Evolutionary conservation across 1,139 yeast species (phyloP), one percentile per base, ranked within the genome.

Genomic region (Diutina neorugosa): DNA sequence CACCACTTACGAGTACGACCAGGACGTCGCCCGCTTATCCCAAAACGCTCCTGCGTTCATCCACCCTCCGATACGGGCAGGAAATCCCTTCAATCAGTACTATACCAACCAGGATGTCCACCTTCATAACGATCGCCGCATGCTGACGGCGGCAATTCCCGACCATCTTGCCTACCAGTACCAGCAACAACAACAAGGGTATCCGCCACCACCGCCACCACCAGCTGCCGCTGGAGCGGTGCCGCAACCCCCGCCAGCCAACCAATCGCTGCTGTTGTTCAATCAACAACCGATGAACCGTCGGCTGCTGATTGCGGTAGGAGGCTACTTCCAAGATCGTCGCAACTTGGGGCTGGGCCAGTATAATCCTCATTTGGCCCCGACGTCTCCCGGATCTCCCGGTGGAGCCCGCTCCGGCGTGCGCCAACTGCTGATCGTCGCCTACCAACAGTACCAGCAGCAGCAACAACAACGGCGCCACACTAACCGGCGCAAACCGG

Each of bases 51-150:
- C 60, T 1, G 68, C 70, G 1, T 68, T 63, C 54, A 65, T 73
- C 21, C 71, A 71, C 51, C 78, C 79, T 9, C 80, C 79, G 3
- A 70, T 77, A 0, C 65, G 80, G 52, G 78, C 73, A 1, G 79
- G 71, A 54, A 74, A 74, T 56, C 79, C 79, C 1, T 74, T 75
- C 63, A 69, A 70, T 55, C 77, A 31, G 37, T 73, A 74, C 62
- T 73, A 72, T 59, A 67, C 74, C 41, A 69, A 65, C 55, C 76
- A 69, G 56, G 77, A 71, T 52, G 76, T 70, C 11, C 54, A 61
- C 18, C 60, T 70, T 51, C 63, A 62, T 21, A 56, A 60, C 48
- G 77, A 73, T 57, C 63, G 78, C 52, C 61, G 77, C 55, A 71
- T 73, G 77, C 69, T 76, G 3, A 74, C 74, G 1, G 77, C 77